Evolutionary conservation across 495 filamentous ascomycete species (phyloP), one percentile per base, ranked within the genome.

Genomic region (Recurvomyces mirabilis): DNA sequence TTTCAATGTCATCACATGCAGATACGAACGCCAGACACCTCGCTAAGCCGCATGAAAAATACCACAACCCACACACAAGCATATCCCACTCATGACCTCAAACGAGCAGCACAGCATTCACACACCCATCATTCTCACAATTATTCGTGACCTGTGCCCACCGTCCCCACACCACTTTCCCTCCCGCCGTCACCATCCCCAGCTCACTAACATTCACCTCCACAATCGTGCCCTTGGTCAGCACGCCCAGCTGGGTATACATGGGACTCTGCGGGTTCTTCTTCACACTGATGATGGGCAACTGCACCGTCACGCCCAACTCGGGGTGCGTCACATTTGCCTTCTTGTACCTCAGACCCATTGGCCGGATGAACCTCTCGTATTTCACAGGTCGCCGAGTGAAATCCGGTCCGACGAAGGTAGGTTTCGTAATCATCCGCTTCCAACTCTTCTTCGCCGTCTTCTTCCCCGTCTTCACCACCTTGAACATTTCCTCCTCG

Each of bases 401-500:
- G 66, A 95, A 98, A 50, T 93, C 87, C 46, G 75, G 78, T 0
- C 87, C 87, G 38, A 94, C 87, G 55, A 88, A 87, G 4, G 84
- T 87, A 12, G 83, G 83, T 64, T 88, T 88, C 41, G 91, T 98
- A 54, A 98, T 86, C 71, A 96, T 85, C 24, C 93, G 68, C 76
- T 98, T 96, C 89, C 86, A 94, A 33, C 75, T 76, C 70, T 82
- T 82, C 70, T 81, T 77, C 45, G 73, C 68, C 14, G 76, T 81
- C 67, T 82, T 82, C 72, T 81, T 85, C 52, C 89, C 91, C 46
- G 93, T 99, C 68, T 89, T 91, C 58, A 99, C 78, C 30, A 94
- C 87, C 69, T 87, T 87, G 71, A 99, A 96, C 79, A 94, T 89
- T 69, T 99, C 93, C 71, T 94, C 88, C 70, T 96, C 87, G 51